Base-by-base conservation (phyloP, 768 basidiomycete genomes). In the Suillus occidentalis region DNA sequence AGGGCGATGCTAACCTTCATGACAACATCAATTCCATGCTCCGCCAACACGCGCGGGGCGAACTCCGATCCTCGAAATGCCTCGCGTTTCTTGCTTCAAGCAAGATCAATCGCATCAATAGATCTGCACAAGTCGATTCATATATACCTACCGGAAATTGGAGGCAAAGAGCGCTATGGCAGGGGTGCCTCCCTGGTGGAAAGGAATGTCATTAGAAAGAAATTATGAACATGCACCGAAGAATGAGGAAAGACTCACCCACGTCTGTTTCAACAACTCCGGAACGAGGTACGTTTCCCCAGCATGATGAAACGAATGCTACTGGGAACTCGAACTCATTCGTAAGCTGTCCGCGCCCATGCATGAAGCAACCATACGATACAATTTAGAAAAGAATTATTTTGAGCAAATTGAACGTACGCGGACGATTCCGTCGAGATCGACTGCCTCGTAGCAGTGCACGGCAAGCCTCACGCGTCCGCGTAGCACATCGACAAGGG, bases 311-410 rank as follows among this genome's bases (percentile, higher is more conserved):
- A 94, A 86, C 3, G 88, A 28, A 28, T 4, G 91, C 87, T 62
- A 93, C 83, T 7, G 87, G 85, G 73, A 92, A 92, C 69, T 89
- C 83, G 83, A 94, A 95, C 72, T 95, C 92, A 70, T 95, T 91
- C 39, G 28, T 86, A 42, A 94, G 81, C 85, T 92, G 66, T 22
- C 43, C 7, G 28, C 5, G 49, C 2, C 6, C 37, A 61, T 63
- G 12, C 39, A 28, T 34, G 34, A 36, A 18, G 25, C 37, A 37
- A 13, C 6, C 20, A 53, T 7, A 14, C 47, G 20, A 42, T 28
- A 4, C 0, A 49, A 25, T 28, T 28, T 3, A 28, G 28, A 28
- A 28, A 28, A 28, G 28, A 28, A 28, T 28, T 28, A 28, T 28
- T 28, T 28, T 28, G 28, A 28, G 28, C 6, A 50, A 43, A n/a